Percentiles rank a stretch among this genome's conserved stretches.
phyloP scores from a whole-genome alignment of 768 basidiomycete species.

The Lanmaoa pseudosensibilis region DNA sequence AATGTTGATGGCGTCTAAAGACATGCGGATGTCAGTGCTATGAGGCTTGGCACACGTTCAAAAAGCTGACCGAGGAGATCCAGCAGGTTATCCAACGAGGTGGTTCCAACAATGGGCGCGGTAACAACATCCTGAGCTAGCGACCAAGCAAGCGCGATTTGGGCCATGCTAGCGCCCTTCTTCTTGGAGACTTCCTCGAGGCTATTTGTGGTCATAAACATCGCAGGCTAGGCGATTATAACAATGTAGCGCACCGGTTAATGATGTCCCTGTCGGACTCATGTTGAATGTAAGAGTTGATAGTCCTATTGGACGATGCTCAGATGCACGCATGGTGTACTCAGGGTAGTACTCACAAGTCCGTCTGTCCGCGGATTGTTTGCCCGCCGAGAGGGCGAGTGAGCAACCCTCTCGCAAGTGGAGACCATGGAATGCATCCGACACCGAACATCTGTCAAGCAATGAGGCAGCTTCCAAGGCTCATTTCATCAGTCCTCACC shows the following conservation, averaged over 20 bases:
- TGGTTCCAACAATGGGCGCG: constrained; percentile 9
- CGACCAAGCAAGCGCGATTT: constrained; percentile 5
- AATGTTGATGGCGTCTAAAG: constrained; percentile 4
- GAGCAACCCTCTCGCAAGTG: constrained; percentile 3
- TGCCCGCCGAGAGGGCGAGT: constrained; percentile 2
- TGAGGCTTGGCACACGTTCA: neutral
- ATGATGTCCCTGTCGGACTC: constrained; percentile 12
- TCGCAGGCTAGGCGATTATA: neutral
- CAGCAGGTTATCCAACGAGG: constrained; percentile 8
- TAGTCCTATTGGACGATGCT: neutral
- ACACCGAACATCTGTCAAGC: constrained; percentile 35
- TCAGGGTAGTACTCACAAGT: neutral
- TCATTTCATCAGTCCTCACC: constrained; percentile 3
- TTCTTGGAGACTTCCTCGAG: constrained; percentile 10
- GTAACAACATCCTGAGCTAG: constrained; percentile 7
- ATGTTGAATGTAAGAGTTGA: constrained; percentile 9
- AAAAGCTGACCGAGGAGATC: constrained; percentile 8
- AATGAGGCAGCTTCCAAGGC: constrained; percentile 46
- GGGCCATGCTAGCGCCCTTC: neutral
- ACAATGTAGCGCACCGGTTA: neutral
- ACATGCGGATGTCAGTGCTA: neutral
- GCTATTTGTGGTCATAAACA: neutral
- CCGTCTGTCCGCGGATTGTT: constrained; percentile 3
- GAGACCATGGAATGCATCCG: constrained; percentile 7
- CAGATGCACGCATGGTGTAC: neutral